Conservation (phyloP, 2,329 filamentous ascomycete genomes). For the Neofusicoccum umdonicola region DNA sequence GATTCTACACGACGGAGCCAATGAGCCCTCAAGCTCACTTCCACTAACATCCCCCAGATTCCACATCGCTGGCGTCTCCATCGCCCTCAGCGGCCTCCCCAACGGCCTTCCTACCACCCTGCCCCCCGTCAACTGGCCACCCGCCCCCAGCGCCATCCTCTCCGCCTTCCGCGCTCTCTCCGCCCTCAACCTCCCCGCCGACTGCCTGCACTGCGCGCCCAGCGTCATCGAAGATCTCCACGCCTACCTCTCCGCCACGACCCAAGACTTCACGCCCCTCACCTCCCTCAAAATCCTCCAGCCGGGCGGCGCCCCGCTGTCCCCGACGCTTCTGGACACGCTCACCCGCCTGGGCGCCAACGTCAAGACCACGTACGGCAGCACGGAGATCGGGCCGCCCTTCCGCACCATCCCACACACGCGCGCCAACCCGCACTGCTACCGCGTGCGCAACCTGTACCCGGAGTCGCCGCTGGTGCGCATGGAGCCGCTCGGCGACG, state of each 20-base stretch:
- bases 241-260: constrained; percentile 26
- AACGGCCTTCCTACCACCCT: constrained; percentile 31
- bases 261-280: constrained; percentile 28
- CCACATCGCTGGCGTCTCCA: constrained; percentile 29
- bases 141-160: constrained; percentile 28
- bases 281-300: constrained; percentile 30
- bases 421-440: constrained; percentile 26
- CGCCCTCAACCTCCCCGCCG: constrained; percentile 26
- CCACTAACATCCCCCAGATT: not conserved
- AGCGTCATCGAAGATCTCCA: constrained; percentile 33
- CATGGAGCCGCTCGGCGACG: constrained; percentile 29
- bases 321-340: constrained; percentile 25
- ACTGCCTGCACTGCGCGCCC: constrained; percentile 31
- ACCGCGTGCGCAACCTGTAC: constrained; percentile 23
- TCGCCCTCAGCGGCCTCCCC: constrained; percentile 31
- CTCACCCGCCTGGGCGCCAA: constrained; percentile 28
- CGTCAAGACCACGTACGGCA: constrained; percentile 34
- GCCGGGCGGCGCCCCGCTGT: constrained; percentile 31
- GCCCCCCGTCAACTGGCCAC: constrained; percentile 30
- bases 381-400: constrained; percentile 34
- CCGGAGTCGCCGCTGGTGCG: constrained; percentile 19
- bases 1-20: too few relatives aligned
- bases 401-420: constrained; percentile 31
- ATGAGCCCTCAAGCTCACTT: too few relatives aligned
- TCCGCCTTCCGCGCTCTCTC: constrained; percentile 11